phyloP scores from a whole-genome alignment of 331 rosid species.

The Telfairia occidentalis region DNA sequence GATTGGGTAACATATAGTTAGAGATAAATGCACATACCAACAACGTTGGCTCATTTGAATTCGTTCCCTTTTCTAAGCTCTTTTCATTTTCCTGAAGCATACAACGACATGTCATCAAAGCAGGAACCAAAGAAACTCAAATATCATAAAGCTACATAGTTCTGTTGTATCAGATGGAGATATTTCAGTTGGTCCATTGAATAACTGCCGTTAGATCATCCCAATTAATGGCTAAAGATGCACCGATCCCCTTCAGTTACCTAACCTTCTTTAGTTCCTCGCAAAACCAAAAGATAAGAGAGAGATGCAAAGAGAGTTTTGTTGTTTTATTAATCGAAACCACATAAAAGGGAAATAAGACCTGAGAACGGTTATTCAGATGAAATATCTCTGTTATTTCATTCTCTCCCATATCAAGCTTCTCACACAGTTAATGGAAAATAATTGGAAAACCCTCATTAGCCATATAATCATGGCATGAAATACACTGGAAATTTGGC shows the following conservation, averaged over 20 bases:
- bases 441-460: neutral
- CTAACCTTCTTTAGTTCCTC: neutral
- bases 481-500: neutral
- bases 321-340: neutral
- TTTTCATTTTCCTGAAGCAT: conserved; percentile 32
- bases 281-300: neutral
- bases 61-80: conserved; percentile 15
- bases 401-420: neutral
- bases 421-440: neutral
- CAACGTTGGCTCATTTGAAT: conserved; percentile 17
- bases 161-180: neutral
- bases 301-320: neutral
- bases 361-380: neutral
- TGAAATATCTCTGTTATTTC: neutral
- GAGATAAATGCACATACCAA: conserved; percentile 25
- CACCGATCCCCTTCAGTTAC: neutral
- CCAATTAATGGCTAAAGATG: neutral
- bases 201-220: neutral
- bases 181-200: neutral
- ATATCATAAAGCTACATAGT: neutral
- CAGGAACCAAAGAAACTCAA: neutral
- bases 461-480: neutral
- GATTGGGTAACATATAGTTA: conserved; percentile 6
- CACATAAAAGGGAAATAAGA: neutral
- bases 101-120: neutral